A percentile compares a stretch with the other conserved stretches of the same genome.
Evolutionary conservation across 345 rosid species (phyloP).

Genomic region (Turnera subulata): DNA sequence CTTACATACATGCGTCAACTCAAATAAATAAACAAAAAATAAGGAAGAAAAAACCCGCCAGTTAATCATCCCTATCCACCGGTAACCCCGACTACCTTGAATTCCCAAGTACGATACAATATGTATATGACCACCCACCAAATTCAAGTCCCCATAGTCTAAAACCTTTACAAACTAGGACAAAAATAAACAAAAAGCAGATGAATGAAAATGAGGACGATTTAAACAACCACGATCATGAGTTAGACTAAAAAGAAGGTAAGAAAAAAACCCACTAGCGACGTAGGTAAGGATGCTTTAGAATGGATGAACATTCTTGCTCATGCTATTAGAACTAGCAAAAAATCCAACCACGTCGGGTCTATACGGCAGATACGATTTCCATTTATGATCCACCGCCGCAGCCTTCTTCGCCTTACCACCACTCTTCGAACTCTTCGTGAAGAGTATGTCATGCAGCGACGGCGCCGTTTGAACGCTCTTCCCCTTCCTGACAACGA

Average conservation of each 20-base stretch:
- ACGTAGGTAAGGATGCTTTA: background rate
- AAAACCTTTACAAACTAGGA: too few relatives aligned
- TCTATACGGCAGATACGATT: slow-evolving; percentile 63
- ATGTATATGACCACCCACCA: too few relatives aligned
- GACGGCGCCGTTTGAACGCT: slow-evolving; percentile 35
- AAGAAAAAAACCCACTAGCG: background rate
- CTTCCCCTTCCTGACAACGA: slow-evolving; percentile 11
- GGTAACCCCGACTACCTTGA: too few relatives aligned
- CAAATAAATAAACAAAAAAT: too few relatives aligned
- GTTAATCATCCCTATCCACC: too few relatives aligned
- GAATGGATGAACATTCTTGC: slow-evolving; percentile 68
- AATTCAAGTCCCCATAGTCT: too few relatives aligned
- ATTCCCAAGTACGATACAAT: too few relatives aligned
- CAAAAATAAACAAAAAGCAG: too few relatives aligned
- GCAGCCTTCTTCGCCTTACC: slow-evolving; percentile 43
- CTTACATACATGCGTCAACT: too few relatives aligned
- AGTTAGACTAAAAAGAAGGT: background rate
- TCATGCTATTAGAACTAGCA: slow-evolving; percentile 55
- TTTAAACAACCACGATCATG: too few relatives aligned
- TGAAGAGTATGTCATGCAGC: slow-evolving; percentile 49
- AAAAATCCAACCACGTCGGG: slow-evolving; percentile 58
- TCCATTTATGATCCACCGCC: slow-evolving; percentile 44
- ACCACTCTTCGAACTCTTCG: slow-evolving; percentile 25
- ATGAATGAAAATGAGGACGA: too few relatives aligned
- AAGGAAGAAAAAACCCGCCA: too few relatives aligned